Base-by-base conservation (phyloP, 2,329 filamentous ascomycete species). In the Xylaria hypoxylon region DNA sequence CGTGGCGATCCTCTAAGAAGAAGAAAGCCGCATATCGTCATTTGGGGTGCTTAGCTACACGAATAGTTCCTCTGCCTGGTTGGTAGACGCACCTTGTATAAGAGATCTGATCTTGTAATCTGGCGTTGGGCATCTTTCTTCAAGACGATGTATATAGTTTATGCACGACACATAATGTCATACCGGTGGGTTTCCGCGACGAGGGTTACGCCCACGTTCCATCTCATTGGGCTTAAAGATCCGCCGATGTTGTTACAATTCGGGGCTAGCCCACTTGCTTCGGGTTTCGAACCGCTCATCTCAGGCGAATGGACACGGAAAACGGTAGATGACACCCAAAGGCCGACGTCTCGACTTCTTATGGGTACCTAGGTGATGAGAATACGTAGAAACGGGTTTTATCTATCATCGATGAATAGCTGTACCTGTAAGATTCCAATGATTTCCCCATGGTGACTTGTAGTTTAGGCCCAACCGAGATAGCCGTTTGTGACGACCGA, bases 1-100 rank as follows among this genome's bases (percentile, higher is more conserved):
- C 2, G 72, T 74, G 38, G 67, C 74, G 24, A 71, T 76, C 38
- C 70, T 76, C 0, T 73, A 24, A 19, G n/a, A n/a, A n/a, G 13
- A 44, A 33, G 13, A 45, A 47, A 17, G 24, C 8, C 1, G 19
- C 38, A n/a, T 61, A 45, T 24, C 8, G 2, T 52, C 17, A 28
- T 10, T 44, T 28, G 3, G n/a, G n/a, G 24, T 31, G 15, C 19
- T 28, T 24, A n/a, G 2, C 11, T 19, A 35, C 8, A 19, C 8
- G 22, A 35, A 24, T 5, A 3, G 33, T 40, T 22, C n/a, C 33
- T 42, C 13, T 33, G 10, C 38, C 8, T 8, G 6, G 24, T 31
- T 4, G n/a, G 19, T 19, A 3, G 33, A 26, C 4, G 33, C 17
- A 33, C 5, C 2, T 31, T 42, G 24, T 40, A 40, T 59, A 31